Evolutionary conservation across 257 asterid genomes (phyloP).

Genomic region (Marsdenia floribunda): DNA sequence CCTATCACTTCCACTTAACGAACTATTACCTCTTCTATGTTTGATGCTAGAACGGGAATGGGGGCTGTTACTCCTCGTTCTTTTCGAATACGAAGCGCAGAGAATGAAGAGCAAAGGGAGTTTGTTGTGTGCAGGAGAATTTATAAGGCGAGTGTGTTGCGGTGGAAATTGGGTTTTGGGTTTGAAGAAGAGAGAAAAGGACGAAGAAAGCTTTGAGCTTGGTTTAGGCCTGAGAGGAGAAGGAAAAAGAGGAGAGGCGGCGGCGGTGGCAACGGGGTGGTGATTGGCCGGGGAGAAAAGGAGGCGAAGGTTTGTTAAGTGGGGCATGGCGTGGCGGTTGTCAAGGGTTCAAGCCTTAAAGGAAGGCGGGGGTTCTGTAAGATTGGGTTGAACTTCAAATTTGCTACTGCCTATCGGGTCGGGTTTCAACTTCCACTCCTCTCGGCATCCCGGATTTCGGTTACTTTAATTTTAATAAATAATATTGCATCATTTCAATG

Average conservation of each 20-base stretch:
- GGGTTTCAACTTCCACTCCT: neutral
- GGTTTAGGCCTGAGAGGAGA: slow-evolving; percentile 8
- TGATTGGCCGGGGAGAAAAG: slow-evolving; percentile 56
- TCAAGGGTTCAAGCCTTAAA: slow-evolving; percentile 30
- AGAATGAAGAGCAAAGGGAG: slow-evolving; percentile 28
- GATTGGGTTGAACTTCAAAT: neutral
- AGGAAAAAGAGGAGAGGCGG: slow-evolving; percentile 19
- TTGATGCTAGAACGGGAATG: slow-evolving; percentile 19
- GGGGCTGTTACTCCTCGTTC: slow-evolving; percentile 12
- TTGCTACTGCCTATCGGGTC: neutral
- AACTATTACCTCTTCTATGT: slow-evolving; percentile 28
- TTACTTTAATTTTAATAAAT: too few relatives aligned
- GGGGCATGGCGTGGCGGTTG: slow-evolving; percentile 38
- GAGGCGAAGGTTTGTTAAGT: slow-evolving; percentile 58
- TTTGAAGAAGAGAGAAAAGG: slow-evolving; percentile 23
- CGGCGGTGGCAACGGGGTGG: slow-evolving; percentile 37
- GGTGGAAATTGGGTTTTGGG: slow-evolving; percentile 15
- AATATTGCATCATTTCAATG: too few relatives aligned
- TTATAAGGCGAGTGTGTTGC: slow-evolving; percentile 10
- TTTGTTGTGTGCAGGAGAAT: slow-evolving; percentile 10
- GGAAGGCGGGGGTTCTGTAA: neutral
- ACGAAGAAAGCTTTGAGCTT: slow-evolving; percentile 21
- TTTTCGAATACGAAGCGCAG: slow-evolving; percentile 42
- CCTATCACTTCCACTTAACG: slow-evolving; percentile 32
- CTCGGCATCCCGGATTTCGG: too few relatives aligned